Conservation (phyloP, 2,329 filamentous ascomycete genomes). For the Dothideomycetes sp. region DNA sequence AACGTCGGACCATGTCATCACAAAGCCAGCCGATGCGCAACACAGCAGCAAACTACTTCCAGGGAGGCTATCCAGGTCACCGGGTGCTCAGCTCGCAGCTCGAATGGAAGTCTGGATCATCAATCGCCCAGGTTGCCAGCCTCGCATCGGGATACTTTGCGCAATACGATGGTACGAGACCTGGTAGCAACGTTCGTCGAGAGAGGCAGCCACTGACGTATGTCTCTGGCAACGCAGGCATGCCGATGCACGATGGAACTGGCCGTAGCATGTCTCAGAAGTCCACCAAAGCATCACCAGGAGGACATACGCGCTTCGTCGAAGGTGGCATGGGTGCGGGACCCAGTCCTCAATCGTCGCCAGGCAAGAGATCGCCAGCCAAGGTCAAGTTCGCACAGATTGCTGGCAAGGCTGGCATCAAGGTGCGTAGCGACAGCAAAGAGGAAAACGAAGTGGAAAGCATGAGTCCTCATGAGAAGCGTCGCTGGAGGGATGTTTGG, state of each 20-base stretch:
- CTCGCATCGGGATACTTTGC: slow-evolving; percentile 25
- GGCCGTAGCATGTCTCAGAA: slow-evolving; percentile 4
- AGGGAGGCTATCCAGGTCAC: slow-evolving; percentile 14
- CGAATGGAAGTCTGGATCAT: slow-evolving; percentile 26
- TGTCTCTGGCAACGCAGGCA: slow-evolving; percentile 11
- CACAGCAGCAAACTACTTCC: slow-evolving; percentile 11
- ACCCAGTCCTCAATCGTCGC: slow-evolving; percentile 11
- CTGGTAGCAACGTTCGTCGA: slow-evolving; percentile 6
- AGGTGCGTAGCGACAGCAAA: slow-evolving; percentile 20
- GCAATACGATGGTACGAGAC: slow-evolving; percentile 26
- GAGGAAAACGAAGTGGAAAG: slow-evolving; percentile 16
- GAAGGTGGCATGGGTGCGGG: slow-evolving; percentile 14
- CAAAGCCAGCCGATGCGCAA: slow-evolving; percentile 12
- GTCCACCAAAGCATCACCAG: neutral
- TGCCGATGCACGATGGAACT: slow-evolving; percentile 4
- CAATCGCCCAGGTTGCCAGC: slow-evolving; percentile 24
- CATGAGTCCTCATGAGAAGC: slow-evolving; percentile 21
- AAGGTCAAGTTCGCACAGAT: slow-evolving; percentile 40
- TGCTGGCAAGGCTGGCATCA: slow-evolving; percentile 37
- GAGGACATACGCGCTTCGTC: slow-evolving; percentile 11
- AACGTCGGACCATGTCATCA: slow-evolving; percentile 14
- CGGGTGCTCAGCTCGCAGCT: slow-evolving; percentile 25
- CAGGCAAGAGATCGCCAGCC: slow-evolving; percentile 30
- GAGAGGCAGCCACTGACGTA: slow-evolving; percentile 14
- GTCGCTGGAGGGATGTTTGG: slow-evolving; percentile 27